Percentiles rank a stretch among this genome's conserved stretches.
Evolutionary conservation across 192 early-diverging fungal species (phyloP).

Genomic region (Backusella sp.): DNA sequence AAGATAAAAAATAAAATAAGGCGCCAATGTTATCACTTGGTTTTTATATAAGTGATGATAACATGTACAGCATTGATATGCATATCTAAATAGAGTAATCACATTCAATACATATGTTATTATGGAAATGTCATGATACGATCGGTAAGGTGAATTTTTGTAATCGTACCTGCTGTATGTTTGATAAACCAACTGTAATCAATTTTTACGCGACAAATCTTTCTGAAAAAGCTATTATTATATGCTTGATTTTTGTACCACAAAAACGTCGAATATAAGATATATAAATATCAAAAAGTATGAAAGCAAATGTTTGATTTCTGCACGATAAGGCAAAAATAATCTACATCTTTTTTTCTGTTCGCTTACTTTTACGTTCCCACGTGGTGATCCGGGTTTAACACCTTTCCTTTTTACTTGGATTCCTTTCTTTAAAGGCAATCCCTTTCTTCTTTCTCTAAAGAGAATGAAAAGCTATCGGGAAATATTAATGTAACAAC

Average conservation of each 20-base stretch:
- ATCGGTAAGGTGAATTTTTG: too few species aligned
- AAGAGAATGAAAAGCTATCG: not conserved
- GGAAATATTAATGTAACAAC: not conserved
- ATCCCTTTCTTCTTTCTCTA: not conserved
- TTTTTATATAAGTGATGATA: too few species aligned
- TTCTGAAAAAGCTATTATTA: not conserved
- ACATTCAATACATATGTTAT: too few species aligned
- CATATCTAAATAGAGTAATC: too few species aligned
- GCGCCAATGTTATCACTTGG: not conserved
- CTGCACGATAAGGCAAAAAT: not conserved
- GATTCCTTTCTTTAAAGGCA: not conserved
- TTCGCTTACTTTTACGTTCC: not conserved
- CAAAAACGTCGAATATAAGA: too few species aligned
- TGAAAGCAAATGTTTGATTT: not conserved
- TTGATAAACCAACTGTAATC: too few species aligned
- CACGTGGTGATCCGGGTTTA: conserved; percentile 2
- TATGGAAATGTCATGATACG: too few species aligned
- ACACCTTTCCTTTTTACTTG: not conserved
- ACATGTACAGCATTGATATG: too few species aligned
- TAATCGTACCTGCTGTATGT: too few species aligned
- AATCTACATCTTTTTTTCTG: not conserved
- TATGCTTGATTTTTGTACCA: too few species aligned
- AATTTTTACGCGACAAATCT: not conserved
- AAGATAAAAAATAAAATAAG: too few species aligned
- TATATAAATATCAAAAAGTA: not conserved